Evolutionary conservation across 164 flowering plant species (phyloP).

Genomic region (Platanus orientalis): DNA sequence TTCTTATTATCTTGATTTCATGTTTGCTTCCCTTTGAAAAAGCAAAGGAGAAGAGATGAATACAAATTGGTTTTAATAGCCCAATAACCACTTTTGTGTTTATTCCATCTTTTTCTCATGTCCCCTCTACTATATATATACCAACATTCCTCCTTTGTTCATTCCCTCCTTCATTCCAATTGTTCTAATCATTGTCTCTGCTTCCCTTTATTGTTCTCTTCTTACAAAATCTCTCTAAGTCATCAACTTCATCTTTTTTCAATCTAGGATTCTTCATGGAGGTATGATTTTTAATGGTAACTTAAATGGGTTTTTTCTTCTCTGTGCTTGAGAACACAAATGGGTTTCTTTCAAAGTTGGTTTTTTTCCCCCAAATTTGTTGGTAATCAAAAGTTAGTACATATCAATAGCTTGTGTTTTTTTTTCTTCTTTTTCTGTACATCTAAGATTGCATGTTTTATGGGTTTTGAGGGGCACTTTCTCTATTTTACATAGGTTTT

Average conservation of each 20-base stretch:
- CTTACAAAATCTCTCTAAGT: background rate
- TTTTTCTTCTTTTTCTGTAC: no score
- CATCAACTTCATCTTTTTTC: background rate
- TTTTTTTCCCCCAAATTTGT: no score
- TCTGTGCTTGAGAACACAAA: no score
- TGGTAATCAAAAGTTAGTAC: no score
- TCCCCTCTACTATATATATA: slow-evolving; percentile 16
- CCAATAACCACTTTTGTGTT: slow-evolving; percentile 10
- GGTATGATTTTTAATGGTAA: background rate
- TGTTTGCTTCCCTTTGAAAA: slow-evolving; percentile 6
- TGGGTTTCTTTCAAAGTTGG: no score
- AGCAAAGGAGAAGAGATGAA: slow-evolving; percentile 13
- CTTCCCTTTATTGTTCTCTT: background rate
- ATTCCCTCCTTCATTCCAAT: slow-evolving; percentile 5
- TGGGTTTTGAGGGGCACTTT: no score
- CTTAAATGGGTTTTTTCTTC: no score
- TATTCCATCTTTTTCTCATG: slow-evolving; percentile 13
- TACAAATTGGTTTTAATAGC: background rate
- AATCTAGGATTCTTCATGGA: slow-evolving; percentile 1
- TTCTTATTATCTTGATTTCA: slow-evolving; percentile 20
- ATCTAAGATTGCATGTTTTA: no score
- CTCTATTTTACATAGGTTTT: no score
- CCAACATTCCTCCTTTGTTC: slow-evolving; percentile 12
- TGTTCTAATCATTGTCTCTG: background rate
- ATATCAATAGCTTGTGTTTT: no score